Percentiles rank a stretch among this genome's conserved stretches.
These are phyloP conservation scores for Corylus heterophylla DNA, from an alignment of 306 rosid genomes.

Conservation along the genomic window DNA sequence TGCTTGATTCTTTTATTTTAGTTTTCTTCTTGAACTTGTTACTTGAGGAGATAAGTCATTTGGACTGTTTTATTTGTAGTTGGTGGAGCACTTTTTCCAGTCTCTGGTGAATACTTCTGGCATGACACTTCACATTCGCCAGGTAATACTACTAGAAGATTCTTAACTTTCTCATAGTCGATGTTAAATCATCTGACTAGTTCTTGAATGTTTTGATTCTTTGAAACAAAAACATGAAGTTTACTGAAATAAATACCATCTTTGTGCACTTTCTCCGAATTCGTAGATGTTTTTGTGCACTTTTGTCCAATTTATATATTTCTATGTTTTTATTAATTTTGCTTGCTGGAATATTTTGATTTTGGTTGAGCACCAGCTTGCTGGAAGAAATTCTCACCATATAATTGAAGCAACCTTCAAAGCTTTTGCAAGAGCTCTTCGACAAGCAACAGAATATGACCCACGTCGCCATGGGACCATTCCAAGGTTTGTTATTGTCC, in stretches of 20 bases:
- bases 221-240: not conserved
- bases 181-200: too few species aligned
- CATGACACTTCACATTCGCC: constrained; percentile 92
- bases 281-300: not conserved
- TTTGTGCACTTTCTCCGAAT: not conserved
- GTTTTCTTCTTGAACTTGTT: not conserved
- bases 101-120: constrained; percentile 95
- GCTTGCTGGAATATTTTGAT: constrained; percentile 11
- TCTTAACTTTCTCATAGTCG: constrained; percentile 5
- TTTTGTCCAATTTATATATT: not conserved
- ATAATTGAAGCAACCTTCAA: constrained; percentile 95
- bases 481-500: constrained; percentile 65
- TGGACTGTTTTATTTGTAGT: constrained; percentile 40
- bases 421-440: constrained; percentile 96
- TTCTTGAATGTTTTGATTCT: not conserved
- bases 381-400: constrained; percentile 93
- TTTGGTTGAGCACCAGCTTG: constrained; percentile 59
- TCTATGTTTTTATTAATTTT: not conserved
- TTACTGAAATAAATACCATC: constrained; percentile 6
- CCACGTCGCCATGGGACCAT: constrained; percentile 76
- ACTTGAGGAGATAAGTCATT: constrained; percentile 4
- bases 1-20: not conserved
- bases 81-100: constrained; percentile 98
- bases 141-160: constrained; percentile 55
- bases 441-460: constrained; percentile 87